Percentiles rank a stretch among this genome's conserved stretches.
Evolutionary conservation across 805 yeast genomes (phyloP).

Genomic region (Yarrowia alimentaria): DNA sequence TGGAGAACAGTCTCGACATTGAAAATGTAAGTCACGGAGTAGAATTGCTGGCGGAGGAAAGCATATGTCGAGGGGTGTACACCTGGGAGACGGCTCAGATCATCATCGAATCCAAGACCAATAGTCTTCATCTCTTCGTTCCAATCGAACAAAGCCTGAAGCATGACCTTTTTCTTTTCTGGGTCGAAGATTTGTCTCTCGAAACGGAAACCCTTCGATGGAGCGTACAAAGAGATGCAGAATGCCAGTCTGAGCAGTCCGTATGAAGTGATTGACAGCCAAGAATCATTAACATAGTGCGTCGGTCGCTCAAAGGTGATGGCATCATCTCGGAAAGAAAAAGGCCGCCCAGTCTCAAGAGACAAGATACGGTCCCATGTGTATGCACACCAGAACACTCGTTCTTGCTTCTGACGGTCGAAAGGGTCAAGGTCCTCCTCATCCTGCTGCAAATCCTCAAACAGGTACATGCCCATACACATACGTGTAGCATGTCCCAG

Average conservation of each 20-base stretch:
- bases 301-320: slow-evolving; percentile 37
- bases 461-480: slow-evolving; percentile 48
- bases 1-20: slow-evolving; percentile 32
- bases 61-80: slow-evolving; percentile 31
- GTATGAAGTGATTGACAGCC: slow-evolving; percentile 45
- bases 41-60: slow-evolving; percentile 32
- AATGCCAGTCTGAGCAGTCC: slow-evolving; percentile 31
- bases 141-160: slow-evolving; percentile 31
- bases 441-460: slow-evolving; percentile 34
- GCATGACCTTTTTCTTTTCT: slow-evolving; percentile 21
- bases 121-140: slow-evolving; percentile 33
- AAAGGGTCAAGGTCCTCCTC: slow-evolving; percentile 25
- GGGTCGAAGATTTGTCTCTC: slow-evolving; percentile 28
- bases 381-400: slow-evolving; percentile 57
- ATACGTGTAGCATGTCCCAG: slow-evolving; percentile 46
- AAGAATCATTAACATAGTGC: slow-evolving; percentile 34
- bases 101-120: slow-evolving; percentile 37
- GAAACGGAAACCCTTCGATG: slow-evolving; percentile 29
- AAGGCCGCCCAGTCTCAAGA: slow-evolving; percentile 52
- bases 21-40: slow-evolving; percentile 16
- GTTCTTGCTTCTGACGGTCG: slow-evolving; percentile 44
- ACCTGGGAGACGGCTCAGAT: slow-evolving; percentile 30
- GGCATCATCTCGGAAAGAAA: slow-evolving; percentile 43
- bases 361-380: slow-evolving; percentile 54
- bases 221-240: slow-evolving; percentile 29